Evolutionary conservation across 495 filamentous ascomycete species (phyloP).

Genomic region (Penicillium waksmanii): DNA sequence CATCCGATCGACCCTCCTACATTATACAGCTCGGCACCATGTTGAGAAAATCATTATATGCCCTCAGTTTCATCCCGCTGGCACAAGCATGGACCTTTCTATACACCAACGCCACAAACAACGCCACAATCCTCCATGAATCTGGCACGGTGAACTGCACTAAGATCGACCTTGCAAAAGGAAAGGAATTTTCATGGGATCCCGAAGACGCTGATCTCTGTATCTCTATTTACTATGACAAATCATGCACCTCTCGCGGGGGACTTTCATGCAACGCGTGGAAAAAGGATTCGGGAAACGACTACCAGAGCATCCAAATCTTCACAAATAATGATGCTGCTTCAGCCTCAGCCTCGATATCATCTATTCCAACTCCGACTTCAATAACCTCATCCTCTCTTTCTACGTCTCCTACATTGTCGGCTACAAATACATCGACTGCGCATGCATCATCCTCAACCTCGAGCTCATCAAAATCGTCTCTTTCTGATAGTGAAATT

Average conservation of each 20-base stretch:
- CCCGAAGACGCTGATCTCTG: constrained; percentile 19
- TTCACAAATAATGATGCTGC: constrained; percentile 8
- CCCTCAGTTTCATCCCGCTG: constrained; percentile 7
- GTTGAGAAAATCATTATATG: constrained; percentile 6
- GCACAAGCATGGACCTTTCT: constrained; percentile 27
- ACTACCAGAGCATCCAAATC: constrained; percentile 14
- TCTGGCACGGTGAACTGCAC: constrained; percentile 14
- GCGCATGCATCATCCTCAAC: not conserved
- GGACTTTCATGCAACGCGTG: constrained; percentile 15
- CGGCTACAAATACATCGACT: not conserved
- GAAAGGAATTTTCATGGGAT: constrained; percentile 22
- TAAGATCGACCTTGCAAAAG: constrained; percentile 11
- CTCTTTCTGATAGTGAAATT: constrained; percentile 21
- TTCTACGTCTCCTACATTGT: not conserved
- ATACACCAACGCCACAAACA: constrained; percentile 19
- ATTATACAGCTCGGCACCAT: not conserved
- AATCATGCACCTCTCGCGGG: constrained; percentile 6
- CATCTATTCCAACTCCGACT: not conserved
- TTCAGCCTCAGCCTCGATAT: not conserved
- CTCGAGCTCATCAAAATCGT: constrained; percentile 5
- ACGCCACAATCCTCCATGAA: constrained; percentile 18
- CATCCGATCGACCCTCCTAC: too few species aligned
- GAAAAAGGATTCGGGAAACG: constrained; percentile 18
- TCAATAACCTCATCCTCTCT: not conserved
- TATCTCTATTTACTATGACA: constrained; percentile 28